Evolutionary conservation across 345 rosid genomes (phyloP).

Genomic region (Theobroma cacao): DNA sequence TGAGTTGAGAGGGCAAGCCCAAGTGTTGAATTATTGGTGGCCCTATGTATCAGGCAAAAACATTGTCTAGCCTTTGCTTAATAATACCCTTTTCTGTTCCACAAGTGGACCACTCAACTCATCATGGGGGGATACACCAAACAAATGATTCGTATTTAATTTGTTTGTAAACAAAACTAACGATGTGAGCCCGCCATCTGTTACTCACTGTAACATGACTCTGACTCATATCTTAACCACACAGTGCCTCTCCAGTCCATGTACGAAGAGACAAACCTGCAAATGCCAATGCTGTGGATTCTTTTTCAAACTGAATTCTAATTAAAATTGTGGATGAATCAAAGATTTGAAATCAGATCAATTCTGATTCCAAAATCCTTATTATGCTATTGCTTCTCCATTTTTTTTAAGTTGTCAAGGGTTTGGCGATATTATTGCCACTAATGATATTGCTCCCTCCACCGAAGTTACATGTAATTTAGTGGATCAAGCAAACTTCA

Average conservation of each 20-base stretch:
- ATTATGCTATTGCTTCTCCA: neutral
- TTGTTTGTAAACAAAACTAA: neutral
- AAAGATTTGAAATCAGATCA: neutral
- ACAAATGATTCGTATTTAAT: neutral
- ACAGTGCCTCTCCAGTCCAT: neutral
- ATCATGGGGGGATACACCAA: neutral
- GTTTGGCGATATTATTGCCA: neutral
- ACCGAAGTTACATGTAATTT: neutral
- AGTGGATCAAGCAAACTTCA: neutral
- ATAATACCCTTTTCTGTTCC: neutral
- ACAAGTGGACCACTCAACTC: neutral
- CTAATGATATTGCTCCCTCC: constrained; percentile 11
- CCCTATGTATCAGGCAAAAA: neutral
- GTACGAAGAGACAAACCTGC: neutral
- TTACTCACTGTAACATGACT: neutral
- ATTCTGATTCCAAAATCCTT: too few relatives aligned
- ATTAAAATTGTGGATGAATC: neutral
- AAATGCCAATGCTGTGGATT: neutral
- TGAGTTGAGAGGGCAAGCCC: neutral
- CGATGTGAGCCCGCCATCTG: neutral
- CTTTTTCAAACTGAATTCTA: neutral
- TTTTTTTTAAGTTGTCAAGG: neutral
- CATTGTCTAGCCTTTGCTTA: neutral
- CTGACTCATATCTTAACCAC: neutral
- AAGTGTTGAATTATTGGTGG: constrained; percentile 3